Conservation (phyloP, 306 rosid genomes). For the Medicago lupulina region DNA sequence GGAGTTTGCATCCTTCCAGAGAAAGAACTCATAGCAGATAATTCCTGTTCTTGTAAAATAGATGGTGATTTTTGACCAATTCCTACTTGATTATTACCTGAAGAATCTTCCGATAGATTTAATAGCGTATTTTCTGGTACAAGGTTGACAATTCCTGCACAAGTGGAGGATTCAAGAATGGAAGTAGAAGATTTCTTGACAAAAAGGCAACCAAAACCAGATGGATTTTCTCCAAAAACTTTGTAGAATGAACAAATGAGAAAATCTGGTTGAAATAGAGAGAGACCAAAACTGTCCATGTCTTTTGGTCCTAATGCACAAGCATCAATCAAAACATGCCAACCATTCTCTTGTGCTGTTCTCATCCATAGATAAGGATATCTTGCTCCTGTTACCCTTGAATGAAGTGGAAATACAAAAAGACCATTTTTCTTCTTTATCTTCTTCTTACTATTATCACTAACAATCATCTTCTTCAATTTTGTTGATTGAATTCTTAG, state of each 20-base stretch:
- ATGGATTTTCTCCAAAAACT: constrained; percentile 85
- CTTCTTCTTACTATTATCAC: constrained; percentile 62
- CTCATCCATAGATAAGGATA: constrained; percentile 94
- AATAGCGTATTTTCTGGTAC: constrained; percentile 60
- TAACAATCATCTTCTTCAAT: constrained; percentile 70
- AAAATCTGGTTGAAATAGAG: constrained; percentile 83
- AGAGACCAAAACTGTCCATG: constrained; percentile 90
- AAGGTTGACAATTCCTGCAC: constrained; percentile 81
- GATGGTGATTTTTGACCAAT: constrained; percentile 48
- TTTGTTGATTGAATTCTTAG: constrained; percentile 76
- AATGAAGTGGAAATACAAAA: constrained; percentile 88
- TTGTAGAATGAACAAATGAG: constrained; percentile 92
- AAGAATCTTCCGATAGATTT: constrained; percentile 57
- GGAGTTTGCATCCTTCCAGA: constrained; percentile 61
- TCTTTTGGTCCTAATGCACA: constrained; percentile 95
- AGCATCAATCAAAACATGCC: constrained; percentile 90
- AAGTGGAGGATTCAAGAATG: constrained; percentile 62
- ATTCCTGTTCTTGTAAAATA: constrained; percentile 52
- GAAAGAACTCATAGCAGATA: constrained; percentile 66
- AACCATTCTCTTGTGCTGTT: constrained; percentile 87
- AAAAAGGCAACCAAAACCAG: constrained; percentile 93
- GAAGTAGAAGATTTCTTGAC: constrained; percentile 79
- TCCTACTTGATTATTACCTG: constrained; percentile 49
- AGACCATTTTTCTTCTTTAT: constrained; percentile 75
- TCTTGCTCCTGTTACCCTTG: constrained; percentile 92